Evolutionary conservation across 2,329 filamentous ascomycete genomes (phyloP), one percentile per base, ranked within the genome.

Genomic region (Phialocephala subalpina): DNA sequence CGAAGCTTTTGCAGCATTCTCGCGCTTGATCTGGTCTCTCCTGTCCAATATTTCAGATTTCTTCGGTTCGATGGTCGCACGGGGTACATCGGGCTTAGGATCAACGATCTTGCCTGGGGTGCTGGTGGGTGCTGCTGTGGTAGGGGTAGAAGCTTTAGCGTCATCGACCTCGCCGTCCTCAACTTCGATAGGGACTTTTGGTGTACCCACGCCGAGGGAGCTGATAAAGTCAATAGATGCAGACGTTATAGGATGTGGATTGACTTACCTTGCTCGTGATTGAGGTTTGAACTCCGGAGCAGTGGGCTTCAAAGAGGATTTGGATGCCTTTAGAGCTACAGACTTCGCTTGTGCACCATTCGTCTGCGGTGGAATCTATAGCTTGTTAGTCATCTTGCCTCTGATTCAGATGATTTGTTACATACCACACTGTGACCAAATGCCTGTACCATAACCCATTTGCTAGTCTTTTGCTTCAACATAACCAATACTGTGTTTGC

Each of bases 91-190:
- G 7, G 29, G 18, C 55, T 25, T 57, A 18, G 55, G n/a, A 38
- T 57, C 55, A 53, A 33, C 49, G 25, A 33, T 8, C 29, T 53
- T 53, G 49, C 1, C 18, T 27, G 25, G 22, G 12, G 49, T 33
- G 22, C 60, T 52, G 8, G 58, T 25, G n/a, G 58, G 58, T 60
- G 47, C 18, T 18, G 60, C 59, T 25, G 22, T 52, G 22, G 35
- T 65, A n/a, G 61, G 49, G n/a, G 61, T 59, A 36, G 69, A 47
- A 12, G 58, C 58, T 77, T 81, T 87, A 38, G 80, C 82, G 72
- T 92, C 90, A 68, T 88, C 86, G 27, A 92, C 90, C 75, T 93
- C 91, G 22, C 91, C 91, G 73, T 93, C 91, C 75, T 93, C 91
- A 61, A 87, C 86, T 67, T 90, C 88, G 1, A 77, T 68, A 69